Evolutionary conservation across 2,329 filamentous ascomycete species (phyloP).

Genomic region (Colletotrichum higginsianum): DNA sequence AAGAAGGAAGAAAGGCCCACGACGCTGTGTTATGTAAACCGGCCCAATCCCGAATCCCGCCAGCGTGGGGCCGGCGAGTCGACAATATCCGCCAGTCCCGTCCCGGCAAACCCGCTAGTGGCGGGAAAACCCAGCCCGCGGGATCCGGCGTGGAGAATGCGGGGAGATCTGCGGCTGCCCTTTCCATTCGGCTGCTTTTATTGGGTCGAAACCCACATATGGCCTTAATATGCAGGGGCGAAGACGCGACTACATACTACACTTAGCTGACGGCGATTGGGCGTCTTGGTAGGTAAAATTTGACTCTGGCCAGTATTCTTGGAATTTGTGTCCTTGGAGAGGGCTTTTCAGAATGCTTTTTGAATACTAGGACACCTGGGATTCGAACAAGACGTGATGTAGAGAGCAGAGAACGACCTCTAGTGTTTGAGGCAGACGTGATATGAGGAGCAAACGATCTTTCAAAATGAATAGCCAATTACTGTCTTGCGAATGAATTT

Average conservation of each 20-base stretch:
- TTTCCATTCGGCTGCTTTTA: constrained; percentile 1
- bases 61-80: constrained; percentile 13
- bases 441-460: too few relatives aligned
- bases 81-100: constrained; percentile 30
- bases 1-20: neutral
- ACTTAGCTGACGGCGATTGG: neutral
- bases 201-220: neutral
- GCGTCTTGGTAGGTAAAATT: neutral
- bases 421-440: too few relatives aligned
- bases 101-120: constrained; percentile 37
- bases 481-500: too few relatives aligned
- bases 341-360: neutral
- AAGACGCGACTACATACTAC: neutral
- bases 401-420: too few relatives aligned
- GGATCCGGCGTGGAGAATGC: constrained; percentile 24
- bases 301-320: neutral
- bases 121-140: constrained; percentile 20
- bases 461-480: too few relatives aligned
- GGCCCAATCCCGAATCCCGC: constrained; percentile 25
- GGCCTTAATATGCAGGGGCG: neutral
- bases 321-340: fast-evolving
- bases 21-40: constrained; percentile 6
- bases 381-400: too few relatives aligned
- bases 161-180: constrained; percentile 32
- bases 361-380: too few relatives aligned